These are phyloP conservation scores for Aquilaria sinensis DNA, from an alignment of 345 rosid species.

Conservation along the genomic window DNA sequence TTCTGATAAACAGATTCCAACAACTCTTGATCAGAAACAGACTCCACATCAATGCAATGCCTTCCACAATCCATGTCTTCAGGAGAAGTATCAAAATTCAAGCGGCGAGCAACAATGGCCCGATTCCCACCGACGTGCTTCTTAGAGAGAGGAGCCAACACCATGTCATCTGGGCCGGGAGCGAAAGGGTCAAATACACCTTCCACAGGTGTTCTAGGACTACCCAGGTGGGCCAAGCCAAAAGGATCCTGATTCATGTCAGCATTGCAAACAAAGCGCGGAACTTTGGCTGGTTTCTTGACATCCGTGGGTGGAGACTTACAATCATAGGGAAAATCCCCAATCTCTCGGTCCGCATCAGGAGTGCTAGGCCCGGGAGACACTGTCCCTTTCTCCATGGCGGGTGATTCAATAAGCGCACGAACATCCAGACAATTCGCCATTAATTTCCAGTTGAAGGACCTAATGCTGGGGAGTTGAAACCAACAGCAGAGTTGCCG, in stretches of 20 bases:
- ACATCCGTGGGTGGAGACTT: conserved; percentile 27
- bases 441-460: neutral
- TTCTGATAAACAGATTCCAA: conserved; percentile 43
- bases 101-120: conserved; percentile 31
- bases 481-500: neutral
- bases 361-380: conserved; percentile 35
- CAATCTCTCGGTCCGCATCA: conserved; percentile 30
- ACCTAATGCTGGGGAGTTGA: no score
- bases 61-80: conserved; percentile 7
- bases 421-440: neutral
- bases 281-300: conserved; percentile 14
- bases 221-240: conserved; percentile 6
- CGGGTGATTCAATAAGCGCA: conserved; percentile 10
- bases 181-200: conserved; percentile 54
- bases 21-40: conserved; percentile 42
- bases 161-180: conserved; percentile 32
- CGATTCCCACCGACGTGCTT: conserved; percentile 29
- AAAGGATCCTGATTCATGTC: conserved; percentile 7
- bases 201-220: conserved; percentile 38
- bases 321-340: conserved; percentile 25
- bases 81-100: conserved; percentile 26
- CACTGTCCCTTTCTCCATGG: neutral
- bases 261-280: conserved; percentile 12
- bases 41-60: conserved; percentile 8
- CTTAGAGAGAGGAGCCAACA: conserved; percentile 35